Evolutionary conservation across 2,329 filamentous ascomycete species (phyloP), one percentile per base, ranked within the genome.

Genomic region (Ophiostoma tasmaniense): DNA sequence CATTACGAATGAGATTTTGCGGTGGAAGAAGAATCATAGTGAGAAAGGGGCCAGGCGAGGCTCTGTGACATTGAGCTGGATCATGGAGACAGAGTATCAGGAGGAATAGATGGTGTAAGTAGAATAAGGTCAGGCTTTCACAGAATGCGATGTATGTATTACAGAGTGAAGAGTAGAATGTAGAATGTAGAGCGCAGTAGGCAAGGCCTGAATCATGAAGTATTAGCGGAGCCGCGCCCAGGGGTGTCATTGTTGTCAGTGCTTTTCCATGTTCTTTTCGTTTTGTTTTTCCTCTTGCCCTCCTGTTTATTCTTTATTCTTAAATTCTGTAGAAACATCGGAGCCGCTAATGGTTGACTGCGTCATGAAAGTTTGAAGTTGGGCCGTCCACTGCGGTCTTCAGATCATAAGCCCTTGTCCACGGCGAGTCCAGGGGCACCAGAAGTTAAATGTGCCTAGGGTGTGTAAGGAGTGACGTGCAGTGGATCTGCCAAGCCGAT

Each of bases 1-100:
- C 42, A 42, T 45, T 45, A 45, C 20, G 14, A 55, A 55, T 8
- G 20, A 5, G 7, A 22, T 55, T 25, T 50, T 50, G n/a, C 50
- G 3, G 3, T 11, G 50, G 17, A n/a, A 8, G 39, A 42, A 42
- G 50, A 55, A 28, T 14, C 13, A 20, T 3, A 30, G 2, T 59
- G 52, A 0, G 22, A 30, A 61, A 30, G 25, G 52, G 55, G 50
- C n/a, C 50, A 22, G n/a, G 55, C 30, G 55, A 61, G 55, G 55
- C 55, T 61, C 55, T 61, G 52, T 59, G 55, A 33, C 55, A 20
- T 61, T 61, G 22, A 61, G 55, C 55, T 61, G 55, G 42, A 55
- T 55, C n/a, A n/a, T 25, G 22, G 55, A 61, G 55, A 61, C 55
- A 61, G 25, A 25, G 55, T 13, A 8, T 14, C 17, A 45, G 42